phyloP scores from a whole-genome alignment of 2,329 filamentous ascomycete species.

The Microdochium paspali region DNA sequence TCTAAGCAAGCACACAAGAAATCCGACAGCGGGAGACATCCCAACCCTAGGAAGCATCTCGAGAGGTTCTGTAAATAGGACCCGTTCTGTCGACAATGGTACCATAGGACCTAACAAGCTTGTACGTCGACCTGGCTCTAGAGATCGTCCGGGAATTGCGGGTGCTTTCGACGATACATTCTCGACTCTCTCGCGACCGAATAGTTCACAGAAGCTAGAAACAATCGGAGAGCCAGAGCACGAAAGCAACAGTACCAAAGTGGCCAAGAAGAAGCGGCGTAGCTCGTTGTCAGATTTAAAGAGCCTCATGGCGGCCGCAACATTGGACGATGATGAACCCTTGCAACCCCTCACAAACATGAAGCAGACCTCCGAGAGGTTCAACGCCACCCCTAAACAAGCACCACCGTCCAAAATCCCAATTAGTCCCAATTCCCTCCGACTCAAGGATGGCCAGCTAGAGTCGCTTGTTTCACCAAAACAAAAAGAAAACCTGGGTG shows the following conservation, averaged over 20 bases:
- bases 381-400: slow-evolving; percentile 41
- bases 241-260: slow-evolving; percentile 27
- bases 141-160: slow-evolving; percentile 50
- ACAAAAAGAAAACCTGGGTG: slow-evolving; percentile 37
- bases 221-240: slow-evolving; percentile 50
- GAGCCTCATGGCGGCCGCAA: slow-evolving; percentile 53
- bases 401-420: slow-evolving; percentile 41
- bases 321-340: slow-evolving; percentile 31
- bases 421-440: slow-evolving; percentile 33
- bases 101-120: slow-evolving; percentile 37
- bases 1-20: slow-evolving; percentile 71
- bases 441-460: neutral
- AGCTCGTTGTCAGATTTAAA: slow-evolving; percentile 87
- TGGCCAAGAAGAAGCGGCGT: slow-evolving; percentile 69
- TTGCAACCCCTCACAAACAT: slow-evolving; percentile 41
- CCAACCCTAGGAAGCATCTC: slow-evolving; percentile 60
- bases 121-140: slow-evolving; percentile 43
- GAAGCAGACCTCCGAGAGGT: slow-evolving; percentile 45
- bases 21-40: slow-evolving; percentile 48
- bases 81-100: slow-evolving; percentile 70
- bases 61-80: slow-evolving; percentile 57
- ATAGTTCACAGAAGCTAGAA: slow-evolving; percentile 48
- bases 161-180: slow-evolving; percentile 50
- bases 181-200: slow-evolving; percentile 30
- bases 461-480: slow-evolving; percentile 24